A percentile compares a stretch with the other conserved stretches of the same genome.
These are phyloP conservation scores for Athelia psychrophila DNA, from an alignment of 1,284 basidiomycete genomes.

Conservation along the genomic window DNA sequence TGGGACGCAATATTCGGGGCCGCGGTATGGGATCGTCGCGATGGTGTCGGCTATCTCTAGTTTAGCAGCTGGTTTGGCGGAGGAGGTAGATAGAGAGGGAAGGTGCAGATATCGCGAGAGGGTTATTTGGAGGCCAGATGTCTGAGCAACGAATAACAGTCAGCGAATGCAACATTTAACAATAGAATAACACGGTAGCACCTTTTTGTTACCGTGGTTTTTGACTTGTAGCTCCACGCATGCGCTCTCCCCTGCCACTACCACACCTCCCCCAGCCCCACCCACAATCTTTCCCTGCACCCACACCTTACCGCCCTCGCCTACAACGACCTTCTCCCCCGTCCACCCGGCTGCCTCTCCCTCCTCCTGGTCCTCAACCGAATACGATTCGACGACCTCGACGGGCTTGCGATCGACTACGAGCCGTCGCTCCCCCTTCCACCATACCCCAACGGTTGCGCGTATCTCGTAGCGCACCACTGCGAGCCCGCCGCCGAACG, in stretches of 20 bases:
- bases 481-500: slow-evolving; percentile 65
- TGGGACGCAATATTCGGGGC: slow-evolving; percentile 66
- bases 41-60: slow-evolving; percentile 65
- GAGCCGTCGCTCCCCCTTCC: slow-evolving; percentile 67
- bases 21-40: slow-evolving; percentile 64
- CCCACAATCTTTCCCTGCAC: slow-evolving; percentile 63
- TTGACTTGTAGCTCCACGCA: slow-evolving; percentile 74
- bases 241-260: slow-evolving; percentile 64
- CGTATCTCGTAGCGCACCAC: slow-evolving; percentile 66
- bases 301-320: slow-evolving; percentile 77
- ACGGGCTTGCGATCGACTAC: slow-evolving; percentile 61
- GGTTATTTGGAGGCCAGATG: slow-evolving; percentile 56
- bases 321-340: slow-evolving; percentile 60
- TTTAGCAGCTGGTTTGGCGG: slow-evolving; percentile 32
- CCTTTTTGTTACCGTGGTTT: slow-evolving; percentile 77
- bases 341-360: slow-evolving; percentile 32
- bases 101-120: slow-evolving; percentile 59
- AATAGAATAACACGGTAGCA: neutral
- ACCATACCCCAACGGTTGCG: slow-evolving; percentile 65
- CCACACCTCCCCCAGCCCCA: slow-evolving; percentile 54
- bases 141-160: slow-evolving; percentile 39
- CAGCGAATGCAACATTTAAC: slow-evolving; percentile 3
- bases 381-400: slow-evolving; percentile 57
- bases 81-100: slow-evolving; percentile 36
- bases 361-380: slow-evolving; percentile 16